A percentile compares a stretch with the other conserved stretches of the same genome.
phyloP scores from a whole-genome alignment of 2,329 filamentous ascomycete genomes.

The Nemania sp. region DNA sequence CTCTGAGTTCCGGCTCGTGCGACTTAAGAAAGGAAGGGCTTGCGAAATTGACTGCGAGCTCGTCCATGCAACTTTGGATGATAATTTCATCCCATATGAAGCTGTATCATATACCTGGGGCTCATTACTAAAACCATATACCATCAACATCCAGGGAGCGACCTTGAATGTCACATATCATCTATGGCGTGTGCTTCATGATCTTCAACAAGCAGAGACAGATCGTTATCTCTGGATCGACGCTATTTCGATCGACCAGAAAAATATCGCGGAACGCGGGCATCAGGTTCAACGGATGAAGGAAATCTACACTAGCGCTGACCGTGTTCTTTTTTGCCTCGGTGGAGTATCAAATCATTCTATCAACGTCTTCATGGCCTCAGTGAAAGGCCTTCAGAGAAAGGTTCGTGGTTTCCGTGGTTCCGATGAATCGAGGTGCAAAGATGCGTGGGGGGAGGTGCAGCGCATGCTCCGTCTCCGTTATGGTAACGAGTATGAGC shows the following conservation, averaged over 20 bases:
- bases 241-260: conserved; percentile 9
- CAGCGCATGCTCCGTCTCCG: neutral
- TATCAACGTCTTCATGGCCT: neutral
- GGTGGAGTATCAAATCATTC: neutral
- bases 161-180: conserved; percentile 19
- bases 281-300: conserved; percentile 17
- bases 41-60: conserved; percentile 16
- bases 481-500: neutral
- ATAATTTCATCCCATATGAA: conserved; percentile 28
- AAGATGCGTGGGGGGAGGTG: neutral
- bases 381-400: neutral
- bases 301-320: neutral
- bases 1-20: conserved; percentile 16
- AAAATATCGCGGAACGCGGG: conserved; percentile 42
- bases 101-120: conserved; percentile 30
- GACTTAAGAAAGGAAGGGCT: conserved; percentile 13
- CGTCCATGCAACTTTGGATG: conserved; percentile 23
- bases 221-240: conserved; percentile 30
- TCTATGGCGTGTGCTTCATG: conserved; percentile 15
- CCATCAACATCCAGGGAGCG: neutral
- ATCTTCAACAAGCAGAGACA: neutral
- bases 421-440: neutral
- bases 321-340: conserved; percentile 11
- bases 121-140: neutral
- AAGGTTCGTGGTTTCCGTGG: neutral